Base-by-base conservation (phyloP, 495 filamentous ascomycete species). In the Aspergillus baeticus region DNA sequence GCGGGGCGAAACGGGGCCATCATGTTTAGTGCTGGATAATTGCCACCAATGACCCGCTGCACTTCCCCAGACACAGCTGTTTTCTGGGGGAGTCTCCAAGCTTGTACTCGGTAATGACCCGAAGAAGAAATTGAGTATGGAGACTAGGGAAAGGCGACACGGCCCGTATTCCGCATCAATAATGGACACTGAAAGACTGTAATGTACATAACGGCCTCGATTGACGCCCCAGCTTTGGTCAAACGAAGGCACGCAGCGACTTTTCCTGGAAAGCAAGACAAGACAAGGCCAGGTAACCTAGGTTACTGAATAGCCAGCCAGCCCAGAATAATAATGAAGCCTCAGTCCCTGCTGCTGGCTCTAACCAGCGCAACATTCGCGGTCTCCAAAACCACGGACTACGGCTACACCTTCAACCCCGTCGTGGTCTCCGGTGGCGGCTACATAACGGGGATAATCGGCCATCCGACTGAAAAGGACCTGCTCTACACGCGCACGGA, bases 401-500 rank as follows among this genome's bases (percentile, higher is more conserved):
- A 61, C 33, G 33, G 35, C 11, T 61, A 61, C 35, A 45, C 54
- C 7, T 53, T 61, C 41, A 57, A 57, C 14, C 55, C 59, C 15
- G 59, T 61, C 11, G 59, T 36, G 7, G 47, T 61, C 26, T 57
- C 59, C 11, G 83, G 83, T n/a, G 83, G 82, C 36, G 84, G 83
- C 18, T 87, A 86, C 59, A 72, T 81, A 11, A 77, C 81, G 10
- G 74, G 83, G 17, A 79, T 87, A 38, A 71, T 84, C 13, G 85
- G 84, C 61, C 81, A 85, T 52, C 82, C 81, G 8, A 79, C 69
- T 20, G 68, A 65, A 10, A 79, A 79, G 54, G 81, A 81, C 7
- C 66, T 87, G 14, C 82, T 81, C 0, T 87, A 87, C 60, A 80
- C 80, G 33, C 72, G 84, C 21, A 83, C 83, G 3, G 84, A 87